A percentile compares a stretch with the other conserved stretches of the same genome.
Conservation (phyloP, 441 rosid genomes). For the Pelargonium cotyledonis region DNA sequence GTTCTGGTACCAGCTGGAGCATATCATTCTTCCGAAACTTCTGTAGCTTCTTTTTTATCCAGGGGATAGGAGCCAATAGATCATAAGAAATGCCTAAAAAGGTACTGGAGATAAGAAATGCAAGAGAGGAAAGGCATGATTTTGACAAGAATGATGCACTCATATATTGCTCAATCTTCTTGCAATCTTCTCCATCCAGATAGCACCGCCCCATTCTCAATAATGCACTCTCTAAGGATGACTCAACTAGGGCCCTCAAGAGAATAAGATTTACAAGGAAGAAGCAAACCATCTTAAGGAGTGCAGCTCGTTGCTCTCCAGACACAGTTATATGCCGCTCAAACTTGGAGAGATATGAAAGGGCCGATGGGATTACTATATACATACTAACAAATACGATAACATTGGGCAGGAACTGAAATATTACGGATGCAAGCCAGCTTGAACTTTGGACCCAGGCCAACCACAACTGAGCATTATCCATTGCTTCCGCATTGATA, state of each 20-base stretch:
- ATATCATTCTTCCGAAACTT: slow-evolving; percentile 85
- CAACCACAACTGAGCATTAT: slow-evolving; percentile 80
- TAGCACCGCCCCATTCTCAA: slow-evolving; percentile 86
- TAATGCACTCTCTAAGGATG: slow-evolving; percentile 76
- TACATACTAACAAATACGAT: slow-evolving; percentile 90
- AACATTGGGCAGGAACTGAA: slow-evolving; percentile 88
- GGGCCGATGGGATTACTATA: slow-evolving; percentile 78
- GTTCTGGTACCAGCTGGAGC: slow-evolving; percentile 92
- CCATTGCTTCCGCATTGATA: slow-evolving; percentile 87
- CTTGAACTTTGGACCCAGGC: slow-evolving; percentile 87
- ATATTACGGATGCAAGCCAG: slow-evolving; percentile 83
- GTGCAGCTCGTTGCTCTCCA: slow-evolving; percentile 88
- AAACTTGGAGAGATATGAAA: slow-evolving; percentile 84
- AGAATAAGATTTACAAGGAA: slow-evolving; percentile 91
- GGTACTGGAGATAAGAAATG: slow-evolving; percentile 81
- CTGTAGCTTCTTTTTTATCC: slow-evolving; percentile 87
- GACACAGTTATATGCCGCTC: slow-evolving; percentile 83
- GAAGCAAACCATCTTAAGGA: slow-evolving; percentile 94
- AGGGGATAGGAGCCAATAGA: slow-evolving; percentile 84
- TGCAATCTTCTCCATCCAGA: slow-evolving; percentile 95
- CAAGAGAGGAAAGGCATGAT: slow-evolving; percentile 88
- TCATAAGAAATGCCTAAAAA: slow-evolving; percentile 89
- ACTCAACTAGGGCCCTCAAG: slow-evolving; percentile 79
- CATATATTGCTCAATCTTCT: slow-evolving; percentile 89
- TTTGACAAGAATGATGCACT: slow-evolving; percentile 83